Conservation (phyloP, 192 early-diverging fungal genomes). For the Dissophora ornata region DNA sequence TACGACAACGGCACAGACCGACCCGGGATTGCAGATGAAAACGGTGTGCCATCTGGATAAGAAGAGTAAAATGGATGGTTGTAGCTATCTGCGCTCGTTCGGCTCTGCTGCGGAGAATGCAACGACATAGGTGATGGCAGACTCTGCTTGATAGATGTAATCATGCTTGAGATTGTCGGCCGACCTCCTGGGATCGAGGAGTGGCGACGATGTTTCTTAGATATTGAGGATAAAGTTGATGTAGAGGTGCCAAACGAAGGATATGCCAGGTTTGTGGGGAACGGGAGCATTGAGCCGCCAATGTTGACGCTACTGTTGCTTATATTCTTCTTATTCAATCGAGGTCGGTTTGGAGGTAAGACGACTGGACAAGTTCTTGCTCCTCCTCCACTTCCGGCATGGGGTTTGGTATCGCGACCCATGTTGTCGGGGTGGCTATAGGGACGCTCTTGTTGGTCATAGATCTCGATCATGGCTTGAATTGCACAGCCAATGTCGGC, state of each 20-base stretch:
- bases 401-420: constrained; percentile 17
- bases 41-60: constrained; percentile 28
- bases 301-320: not conserved
- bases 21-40: not conserved
- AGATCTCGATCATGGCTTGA: constrained; percentile 42
- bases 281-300: no score
- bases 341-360: constrained; percentile 9
- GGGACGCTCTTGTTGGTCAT: constrained; percentile 35
- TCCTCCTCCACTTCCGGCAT: no score
- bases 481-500: constrained; percentile 40
- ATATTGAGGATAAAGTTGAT: not conserved
- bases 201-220: constrained; percentile 22
- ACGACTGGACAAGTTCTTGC: not conserved
- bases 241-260: not conserved
- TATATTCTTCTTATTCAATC: not conserved
- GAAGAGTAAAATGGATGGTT: constrained; percentile 12
- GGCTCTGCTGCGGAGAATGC: constrained; percentile 14
- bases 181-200: constrained; percentile 8
- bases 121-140: constrained; percentile 23
- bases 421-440: constrained; percentile 41
- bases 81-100: not conserved
- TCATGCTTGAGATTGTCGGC: constrained; percentile 18
- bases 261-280: not conserved
- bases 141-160: constrained; percentile 31
- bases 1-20: constrained; percentile 10